A percentile compares a stretch with the other conserved stretches of the same genome.
Evolutionary conservation across 306 rosid genomes (phyloP).

Genomic region (Abrus precatorius): DNA sequence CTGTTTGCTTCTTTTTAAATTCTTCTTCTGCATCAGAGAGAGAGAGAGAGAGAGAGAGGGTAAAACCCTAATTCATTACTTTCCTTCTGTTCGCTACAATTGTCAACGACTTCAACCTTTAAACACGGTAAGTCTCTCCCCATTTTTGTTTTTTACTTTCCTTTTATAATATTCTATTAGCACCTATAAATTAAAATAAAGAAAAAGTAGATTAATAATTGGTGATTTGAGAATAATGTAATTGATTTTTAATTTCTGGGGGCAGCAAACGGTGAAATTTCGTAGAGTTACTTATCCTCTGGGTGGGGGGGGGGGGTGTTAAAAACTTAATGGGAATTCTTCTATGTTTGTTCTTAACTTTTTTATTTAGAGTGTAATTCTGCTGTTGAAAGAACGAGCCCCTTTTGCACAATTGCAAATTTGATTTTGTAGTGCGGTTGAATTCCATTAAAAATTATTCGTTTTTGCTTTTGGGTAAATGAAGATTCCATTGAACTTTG

Average conservation of each 20-base stretch:
- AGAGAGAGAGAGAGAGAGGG: neutral
- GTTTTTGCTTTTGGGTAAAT: slow-evolving; percentile 10
- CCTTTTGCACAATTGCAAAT: slow-evolving; percentile 31
- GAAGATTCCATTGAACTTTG: neutral
- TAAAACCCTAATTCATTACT: slow-evolving; percentile 30
- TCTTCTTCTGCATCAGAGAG: neutral
- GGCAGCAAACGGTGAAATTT: neutral
- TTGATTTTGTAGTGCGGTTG: neutral
- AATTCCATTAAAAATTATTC: neutral
- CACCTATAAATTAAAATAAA: neutral
- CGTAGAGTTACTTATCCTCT: neutral
- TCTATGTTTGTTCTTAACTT: neutral
- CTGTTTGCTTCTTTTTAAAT: neutral
- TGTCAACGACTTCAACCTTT: neutral
- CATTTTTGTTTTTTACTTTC: neutral
- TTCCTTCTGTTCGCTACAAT: neutral
- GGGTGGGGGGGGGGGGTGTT: neutral
- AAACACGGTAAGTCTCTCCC: slow-evolving; percentile 30
- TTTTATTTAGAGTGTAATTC: slow-evolving; percentile 1
- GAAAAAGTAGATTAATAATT: neutral
- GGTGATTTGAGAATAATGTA: neutral
- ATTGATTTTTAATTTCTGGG: slow-evolving; percentile 2
- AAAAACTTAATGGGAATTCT: neutral
- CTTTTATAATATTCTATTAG: neutral
- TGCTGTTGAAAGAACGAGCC: slow-evolving; percentile 15